Base-by-base conservation (phyloP, 305 asterid species). In the Solanum hybrid region DNA sequence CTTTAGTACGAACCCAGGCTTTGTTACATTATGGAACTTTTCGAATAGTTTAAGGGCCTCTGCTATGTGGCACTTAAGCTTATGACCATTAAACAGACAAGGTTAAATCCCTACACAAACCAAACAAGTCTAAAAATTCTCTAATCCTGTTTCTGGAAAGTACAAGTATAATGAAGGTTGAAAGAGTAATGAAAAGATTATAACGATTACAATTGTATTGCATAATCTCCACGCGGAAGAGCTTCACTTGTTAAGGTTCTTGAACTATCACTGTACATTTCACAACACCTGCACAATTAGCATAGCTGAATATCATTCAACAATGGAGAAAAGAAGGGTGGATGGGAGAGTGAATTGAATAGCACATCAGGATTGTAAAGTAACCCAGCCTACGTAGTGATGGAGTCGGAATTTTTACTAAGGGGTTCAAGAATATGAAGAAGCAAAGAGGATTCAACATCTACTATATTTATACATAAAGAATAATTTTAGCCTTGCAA, bases 241-340 rank as follows among this genome's bases (percentile, higher is more conserved):
- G 88, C 88, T 51, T 51, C 31, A 57, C 42, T 31, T 57, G 75
- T 37, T 84, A 84, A 20, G 28, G 75, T 84, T 85, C 13, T 31
- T 57, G 76, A 85, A 57, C 88, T 85, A 20, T 85, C 46, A 85
- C 76, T 85, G 46, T 85, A 85, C 88, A 85, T 84, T 31, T 61
- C 46, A 31, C 4, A 57, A 6, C 76, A 57, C 76, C 88, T 85
- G 76, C 88, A 36, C 86, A 57, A 57, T 85, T 39, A 57, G 12
- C 88, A 31, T 31, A 57, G 75, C 22, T 22, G 3, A 20, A 31
- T 33, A 22, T 57, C 33, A 83, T 51, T 57, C 31, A 85, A 31
- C 88, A 85, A 22, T 11, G 46, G 76, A 20, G 42, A 51, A 83
- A 20, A 31, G 39, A 18, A 29, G 28, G 39, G 12, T 22, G 88